Base-by-base conservation (phyloP, 129 eudicot species). In the Escallonia herrerae region DNA sequence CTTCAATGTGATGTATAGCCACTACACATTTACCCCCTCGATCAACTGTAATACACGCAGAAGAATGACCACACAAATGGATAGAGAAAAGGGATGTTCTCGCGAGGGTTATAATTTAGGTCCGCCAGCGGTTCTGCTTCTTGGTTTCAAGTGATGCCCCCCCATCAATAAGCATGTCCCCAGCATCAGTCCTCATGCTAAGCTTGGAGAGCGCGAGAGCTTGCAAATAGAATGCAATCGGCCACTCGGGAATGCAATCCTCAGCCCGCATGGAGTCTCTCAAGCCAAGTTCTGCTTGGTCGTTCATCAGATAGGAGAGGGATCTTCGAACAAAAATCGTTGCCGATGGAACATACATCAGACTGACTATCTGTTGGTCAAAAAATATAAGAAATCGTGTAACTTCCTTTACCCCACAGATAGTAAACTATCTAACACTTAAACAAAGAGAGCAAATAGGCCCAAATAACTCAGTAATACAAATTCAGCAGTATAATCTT, bases 221-320 rank as follows among this genome's bases (percentile, higher is more conserved):
- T 64, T 91, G 98, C 88, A 91, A 63, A 77, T 91, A 91, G 75
- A 91, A 91, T 50, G 98, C 95, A 9, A 90, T 83, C 8, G 98
- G 96, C 98, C 98, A 91, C 73, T 91, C 98, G 1, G 90, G 95
- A 70, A 88, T 63, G 82, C 98, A 91, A 5, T 87, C 98, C 67
- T 91, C 96, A 60, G 98, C 96, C 72, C 88, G 98, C 98, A 91
- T 91, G 15, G 98, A 96, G 57, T 91, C 98, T 55, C 98, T 78
- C 41, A 91, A 76, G 2, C 96, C 98, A 22, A 87, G 95, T 62
- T 91, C 98, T 0, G 96, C 89, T 63, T 91, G 98, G 64, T 79
- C 96, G 2, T 76, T 71, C 98, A 91, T 87, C 73, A 91, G 68
- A 79, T 91, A 91, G 15, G 96, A 81, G 8, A 91, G 85, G 56